phyloP scores from a whole-genome alignment of 495 filamentous ascomycete genomes.

The Penicillium mononematosum region DNA sequence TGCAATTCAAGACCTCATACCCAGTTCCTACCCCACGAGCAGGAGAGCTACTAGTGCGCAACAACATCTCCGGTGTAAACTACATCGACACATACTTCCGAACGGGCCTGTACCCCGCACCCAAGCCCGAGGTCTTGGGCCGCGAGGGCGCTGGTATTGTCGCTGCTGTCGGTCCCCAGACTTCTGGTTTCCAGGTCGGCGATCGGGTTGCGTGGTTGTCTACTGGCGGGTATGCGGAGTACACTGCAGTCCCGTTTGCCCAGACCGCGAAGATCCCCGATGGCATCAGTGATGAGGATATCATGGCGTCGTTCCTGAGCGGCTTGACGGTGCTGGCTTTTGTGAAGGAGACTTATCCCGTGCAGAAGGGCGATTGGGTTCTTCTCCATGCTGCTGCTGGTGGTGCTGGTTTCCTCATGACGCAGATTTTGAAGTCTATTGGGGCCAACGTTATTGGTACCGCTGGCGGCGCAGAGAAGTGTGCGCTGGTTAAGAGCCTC shows the following conservation, averaged over 20 bases:
- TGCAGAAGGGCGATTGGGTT: slow-evolving; percentile 77
- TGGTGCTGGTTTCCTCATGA: slow-evolving; percentile 77
- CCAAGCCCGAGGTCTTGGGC: slow-evolving; percentile 79
- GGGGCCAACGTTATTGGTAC: slow-evolving; percentile 85
- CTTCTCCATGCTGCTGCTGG: slow-evolving; percentile 91
- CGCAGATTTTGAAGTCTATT: slow-evolving; percentile 68
- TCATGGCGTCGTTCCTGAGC: slow-evolving; percentile 72
- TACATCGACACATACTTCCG: slow-evolving; percentile 91
- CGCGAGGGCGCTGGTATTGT: slow-evolving; percentile 74
- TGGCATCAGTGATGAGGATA: slow-evolving; percentile 57
- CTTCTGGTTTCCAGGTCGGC: slow-evolving; percentile 55
- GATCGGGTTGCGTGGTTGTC: slow-evolving; percentile 68
- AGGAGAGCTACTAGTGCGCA: slow-evolving; percentile 79
- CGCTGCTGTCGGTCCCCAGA: slow-evolving; percentile 50
- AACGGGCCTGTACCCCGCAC: slow-evolving; percentile 74
- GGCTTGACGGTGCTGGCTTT: slow-evolving; percentile 85
- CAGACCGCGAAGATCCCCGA: slow-evolving; percentile 65
- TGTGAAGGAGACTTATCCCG: slow-evolving; percentile 70
- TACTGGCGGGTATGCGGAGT: slow-evolving; percentile 71
- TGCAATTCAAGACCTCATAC: slow-evolving; percentile 70
- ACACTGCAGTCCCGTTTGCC: slow-evolving; percentile 58
- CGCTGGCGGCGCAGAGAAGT: slow-evolving; percentile 71
- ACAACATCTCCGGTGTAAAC: slow-evolving; percentile 83
- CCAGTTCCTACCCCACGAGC: slow-evolving; percentile 71
- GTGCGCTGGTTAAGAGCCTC: slow-evolving; percentile 60